Conservation (phyloP, 1,139 yeast species). For the Diutina ranongensis region DNA sequence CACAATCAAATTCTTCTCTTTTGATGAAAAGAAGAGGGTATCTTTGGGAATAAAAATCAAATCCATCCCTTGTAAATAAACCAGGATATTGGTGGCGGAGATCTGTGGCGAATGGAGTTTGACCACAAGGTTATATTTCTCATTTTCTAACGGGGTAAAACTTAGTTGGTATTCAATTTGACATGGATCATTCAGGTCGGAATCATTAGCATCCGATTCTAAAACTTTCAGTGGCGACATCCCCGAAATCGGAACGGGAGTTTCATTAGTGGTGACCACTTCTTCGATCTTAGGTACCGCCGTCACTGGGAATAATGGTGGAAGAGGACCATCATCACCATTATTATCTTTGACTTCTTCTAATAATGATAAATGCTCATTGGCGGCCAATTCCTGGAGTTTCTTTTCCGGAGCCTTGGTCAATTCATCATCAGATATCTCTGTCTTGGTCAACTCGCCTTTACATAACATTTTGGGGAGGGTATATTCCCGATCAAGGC, state of each 20-base stretch:
- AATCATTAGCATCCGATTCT: neutral
- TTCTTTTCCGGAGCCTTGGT: slow-evolving; percentile 23
- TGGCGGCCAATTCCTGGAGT: slow-evolving; percentile 21
- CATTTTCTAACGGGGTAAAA: neutral
- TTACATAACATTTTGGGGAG: slow-evolving; percentile 55
- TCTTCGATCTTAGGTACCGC: neutral
- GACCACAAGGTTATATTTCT: neutral
- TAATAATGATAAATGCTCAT: slow-evolving; percentile 31
- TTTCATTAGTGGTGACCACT: no score
- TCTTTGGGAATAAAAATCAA: neutral
- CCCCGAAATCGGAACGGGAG: no score
- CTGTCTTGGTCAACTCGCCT: slow-evolving; percentile 36
- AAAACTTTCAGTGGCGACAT: no score
- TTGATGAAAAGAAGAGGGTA: neutral
- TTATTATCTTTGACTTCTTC: slow-evolving; percentile 16
- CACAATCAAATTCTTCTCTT: neutral
- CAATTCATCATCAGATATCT: slow-evolving; percentile 21
- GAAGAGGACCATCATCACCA: neutral
- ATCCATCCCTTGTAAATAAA: neutral
- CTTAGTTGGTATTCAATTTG: slow-evolving; percentile 3
- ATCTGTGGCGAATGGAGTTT: neutral
- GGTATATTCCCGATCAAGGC: slow-evolving; percentile 29
- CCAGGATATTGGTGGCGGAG: slow-evolving; percentile 1
- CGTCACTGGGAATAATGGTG: neutral
- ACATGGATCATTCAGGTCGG: neutral